Percentiles rank a stretch among this genome's conserved stretches.
These are phyloP conservation scores for Laetiporus sulphureus DNA, from an alignment of 1,284 basidiomycete species.

Conservation along the genomic window DNA sequence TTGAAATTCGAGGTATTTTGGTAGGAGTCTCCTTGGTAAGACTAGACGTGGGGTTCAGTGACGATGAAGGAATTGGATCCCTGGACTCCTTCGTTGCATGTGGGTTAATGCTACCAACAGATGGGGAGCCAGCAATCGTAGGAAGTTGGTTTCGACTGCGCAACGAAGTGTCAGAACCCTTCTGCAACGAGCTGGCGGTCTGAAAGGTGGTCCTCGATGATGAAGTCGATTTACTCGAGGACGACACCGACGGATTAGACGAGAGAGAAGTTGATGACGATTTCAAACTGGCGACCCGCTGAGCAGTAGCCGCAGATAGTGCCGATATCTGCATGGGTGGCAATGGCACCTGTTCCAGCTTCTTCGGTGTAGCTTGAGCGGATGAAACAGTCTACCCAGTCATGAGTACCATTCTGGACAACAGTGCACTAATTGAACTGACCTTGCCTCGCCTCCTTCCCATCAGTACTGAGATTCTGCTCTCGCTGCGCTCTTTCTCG, in stretches of 20 bases:
- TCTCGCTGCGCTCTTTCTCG: constrained; percentile 77
- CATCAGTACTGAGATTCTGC: constrained; percentile 82
- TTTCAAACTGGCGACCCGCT: constrained; percentile 75
- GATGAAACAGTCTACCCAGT: constrained; percentile 78
- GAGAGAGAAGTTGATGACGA: constrained; percentile 38
- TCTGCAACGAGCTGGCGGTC: constrained; percentile 75
- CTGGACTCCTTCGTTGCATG: constrained; percentile 46
- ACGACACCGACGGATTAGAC: constrained; percentile 32
- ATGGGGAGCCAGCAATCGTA: constrained; percentile 87
- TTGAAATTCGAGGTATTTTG: constrained; percentile 90
- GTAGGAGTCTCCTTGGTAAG: constrained; percentile 80
- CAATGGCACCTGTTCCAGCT: constrained; percentile 53
- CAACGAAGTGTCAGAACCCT: constrained; percentile 73
- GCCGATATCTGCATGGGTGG: constrained; percentile 88
- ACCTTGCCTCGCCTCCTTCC: constrained; percentile 92
- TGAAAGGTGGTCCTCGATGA: constrained; percentile 68
- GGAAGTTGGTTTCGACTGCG: constrained; percentile 72
- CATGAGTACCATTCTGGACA: no score
- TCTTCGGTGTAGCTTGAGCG: constrained; percentile 57
- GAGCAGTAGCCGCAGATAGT: constrained; percentile 70
- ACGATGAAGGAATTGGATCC: constrained; percentile 46
- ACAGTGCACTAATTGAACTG: constrained; percentile 19
- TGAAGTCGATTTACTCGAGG: constrained; percentile 38
- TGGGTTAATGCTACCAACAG: constrained; percentile 54
- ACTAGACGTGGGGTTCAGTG: constrained; percentile 43